Evolutionary conservation across 345 rosid species (phyloP).

Genomic region (Luvunga scandens): DNA sequence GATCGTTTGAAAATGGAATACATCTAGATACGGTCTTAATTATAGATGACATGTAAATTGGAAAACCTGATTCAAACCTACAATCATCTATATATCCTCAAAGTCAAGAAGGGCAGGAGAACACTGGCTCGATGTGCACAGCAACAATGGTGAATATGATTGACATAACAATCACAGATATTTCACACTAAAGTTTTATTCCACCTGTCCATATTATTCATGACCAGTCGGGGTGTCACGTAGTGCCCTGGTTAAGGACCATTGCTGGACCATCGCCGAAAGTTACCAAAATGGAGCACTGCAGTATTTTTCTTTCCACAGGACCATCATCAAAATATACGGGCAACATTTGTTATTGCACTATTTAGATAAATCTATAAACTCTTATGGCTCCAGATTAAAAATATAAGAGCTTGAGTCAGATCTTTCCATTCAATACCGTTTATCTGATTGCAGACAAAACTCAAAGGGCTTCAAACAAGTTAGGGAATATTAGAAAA

Average conservation of each 20-base stretch:
- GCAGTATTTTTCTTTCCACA: neutral
- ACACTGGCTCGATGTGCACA: neutral
- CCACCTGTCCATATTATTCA: slow-evolving; percentile 4
- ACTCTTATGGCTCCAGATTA: neutral
- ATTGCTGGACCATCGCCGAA: slow-evolving; percentile 7
- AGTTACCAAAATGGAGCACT: slow-evolving; percentile 5
- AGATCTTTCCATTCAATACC: neutral
- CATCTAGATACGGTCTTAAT: no score
- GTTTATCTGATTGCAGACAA: slow-evolving; percentile 12
- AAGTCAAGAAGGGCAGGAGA: neutral
- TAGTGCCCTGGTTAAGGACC: slow-evolving; percentile 2
- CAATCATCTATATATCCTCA: neutral
- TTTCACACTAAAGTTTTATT: neutral
- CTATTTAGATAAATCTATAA: neutral
- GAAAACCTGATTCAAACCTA: neutral
- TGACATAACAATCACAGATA: neutral
- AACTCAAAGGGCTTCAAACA: slow-evolving; percentile 20
- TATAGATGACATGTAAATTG: neutral
- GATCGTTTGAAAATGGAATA: neutral
- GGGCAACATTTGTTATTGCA: neutral
- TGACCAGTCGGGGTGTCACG: slow-evolving; percentile 1
- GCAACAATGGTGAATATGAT: slow-evolving; percentile 6
- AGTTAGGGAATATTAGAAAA: slow-evolving; percentile 4
- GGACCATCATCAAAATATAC: slow-evolving; percentile 5
- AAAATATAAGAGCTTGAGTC: neutral